Evolutionary conservation across 2,329 filamentous ascomycete genomes (phyloP), one percentile per base, ranked within the genome.

Genomic region (Fusarium sublunatum): DNA sequence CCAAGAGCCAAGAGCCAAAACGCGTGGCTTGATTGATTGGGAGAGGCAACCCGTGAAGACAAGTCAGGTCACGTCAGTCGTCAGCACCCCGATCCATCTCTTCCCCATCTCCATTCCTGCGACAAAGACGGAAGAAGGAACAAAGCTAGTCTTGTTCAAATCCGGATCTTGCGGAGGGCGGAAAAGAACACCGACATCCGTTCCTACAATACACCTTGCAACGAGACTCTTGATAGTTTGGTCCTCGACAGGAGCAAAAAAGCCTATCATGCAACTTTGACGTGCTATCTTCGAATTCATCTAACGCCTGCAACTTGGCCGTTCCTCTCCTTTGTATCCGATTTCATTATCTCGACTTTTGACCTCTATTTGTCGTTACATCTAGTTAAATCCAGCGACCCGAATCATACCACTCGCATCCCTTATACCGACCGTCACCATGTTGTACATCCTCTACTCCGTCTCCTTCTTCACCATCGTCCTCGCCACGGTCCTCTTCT

Each of bases 391-490:
- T 51, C 29, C 36, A 35, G 19, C 15, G n/a, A 39, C 15, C 25
- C 45, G 35, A 46, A 32, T 34, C 32, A 51, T 47, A 58, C 41
- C 25, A 40, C 15, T 22, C 39, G 24, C 22, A 8, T 31, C 35
- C 42, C 35, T 48, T 48, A 58, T 44, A 50, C 38, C 31, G 31
- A 49, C 22, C 25, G 22, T 48, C 45, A 75, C 78, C 69, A 96
- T 96, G 92, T 83, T 81, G 63, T 95, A 93, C 81, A 75, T 96
- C 64, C 86, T 96, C 79, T 96, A 93, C 81, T 88, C 86, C 69
- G 76, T 93, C 65, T 87, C 86, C 72, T 85, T 97, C 75, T 76
- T 89, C 69, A 83, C 91, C 73, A 82, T 97, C 71, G 73, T 93
- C 69, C 72, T 85, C 65, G 89, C 88, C 58, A 95, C 92, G 53